Percentiles rank a stretch among this genome's conserved stretches.
Evolutionary conservation across 306 rosid species (phyloP).

Genomic region (Citrullus colocynthis): DNA sequence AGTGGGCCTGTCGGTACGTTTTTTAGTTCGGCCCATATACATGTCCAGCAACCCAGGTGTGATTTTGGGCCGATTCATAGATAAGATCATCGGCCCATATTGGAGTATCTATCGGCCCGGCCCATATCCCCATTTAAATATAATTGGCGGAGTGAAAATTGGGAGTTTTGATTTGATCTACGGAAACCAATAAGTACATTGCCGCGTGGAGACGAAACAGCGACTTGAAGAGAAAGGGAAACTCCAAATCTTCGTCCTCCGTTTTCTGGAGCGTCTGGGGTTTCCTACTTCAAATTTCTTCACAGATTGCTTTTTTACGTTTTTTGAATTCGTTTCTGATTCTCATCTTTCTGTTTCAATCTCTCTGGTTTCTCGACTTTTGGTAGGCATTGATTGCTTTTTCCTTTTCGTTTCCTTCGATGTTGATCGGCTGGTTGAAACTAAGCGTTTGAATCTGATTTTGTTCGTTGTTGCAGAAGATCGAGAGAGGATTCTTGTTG

Average conservation of each 20-base stretch:
- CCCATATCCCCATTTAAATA: background rate
- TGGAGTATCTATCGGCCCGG: background rate
- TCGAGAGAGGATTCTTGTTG: constrained; percentile 10
- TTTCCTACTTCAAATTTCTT: background rate
- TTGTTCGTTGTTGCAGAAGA: constrained; percentile 19
- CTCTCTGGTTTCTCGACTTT: background rate
- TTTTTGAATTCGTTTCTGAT: background rate
- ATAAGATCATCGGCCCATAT: background rate
- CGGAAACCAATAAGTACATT: background rate
- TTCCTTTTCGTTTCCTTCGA: background rate
- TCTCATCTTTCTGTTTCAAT: background rate
- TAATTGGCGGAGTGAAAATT: background rate
- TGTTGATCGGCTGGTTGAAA: background rate
- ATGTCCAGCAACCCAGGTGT: background rate
- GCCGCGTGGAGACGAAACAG: constrained; percentile 5
- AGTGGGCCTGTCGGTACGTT: background rate
- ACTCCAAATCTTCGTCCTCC: constrained; percentile 2
- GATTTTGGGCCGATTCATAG: background rate
- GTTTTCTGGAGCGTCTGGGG: background rate
- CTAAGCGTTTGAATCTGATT: constrained; percentile 1
- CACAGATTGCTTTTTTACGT: background rate
- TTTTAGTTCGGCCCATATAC: background rate
- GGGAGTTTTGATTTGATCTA: background rate
- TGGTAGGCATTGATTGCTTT: background rate
- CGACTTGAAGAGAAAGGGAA: background rate